A percentile compares a stretch with the other conserved stretches of the same genome.
Evolutionary conservation across 1,139 yeast genomes (phyloP).

Genomic region (Lodderomyces oxycetoniae): DNA sequence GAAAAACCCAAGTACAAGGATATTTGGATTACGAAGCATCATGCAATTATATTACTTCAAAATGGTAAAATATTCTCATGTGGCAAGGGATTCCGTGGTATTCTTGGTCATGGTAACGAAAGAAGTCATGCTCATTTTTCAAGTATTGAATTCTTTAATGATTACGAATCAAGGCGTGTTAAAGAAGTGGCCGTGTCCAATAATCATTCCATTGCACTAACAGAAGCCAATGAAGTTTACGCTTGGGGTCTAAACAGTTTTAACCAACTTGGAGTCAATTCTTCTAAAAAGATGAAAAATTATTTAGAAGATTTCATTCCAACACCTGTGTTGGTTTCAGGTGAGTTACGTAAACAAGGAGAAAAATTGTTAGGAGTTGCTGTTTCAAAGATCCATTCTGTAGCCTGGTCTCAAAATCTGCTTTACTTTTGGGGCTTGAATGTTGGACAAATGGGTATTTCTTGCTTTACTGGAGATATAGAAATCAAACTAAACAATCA

Average conservation of each 20-base stretch:
- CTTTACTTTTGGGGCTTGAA: slow-evolving; percentile 78
- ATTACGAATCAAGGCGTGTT: slow-evolving; percentile 24
- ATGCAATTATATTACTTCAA: slow-evolving; percentile 55
- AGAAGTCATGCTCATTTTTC: slow-evolving; percentile 22
- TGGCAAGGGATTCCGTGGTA: slow-evolving; percentile 70
- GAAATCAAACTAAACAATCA: slow-evolving; percentile 28
- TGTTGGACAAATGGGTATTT: slow-evolving; percentile 79
- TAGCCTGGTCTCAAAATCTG: slow-evolving; percentile 51
- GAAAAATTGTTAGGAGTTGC: slow-evolving; percentile 46
- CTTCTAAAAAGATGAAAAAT: slow-evolving; percentile 18
- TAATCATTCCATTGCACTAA: slow-evolving; percentile 60
- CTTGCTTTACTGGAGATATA: slow-evolving; percentile 16
- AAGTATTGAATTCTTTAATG: slow-evolving; percentile 24
- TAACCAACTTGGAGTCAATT: slow-evolving; percentile 59
- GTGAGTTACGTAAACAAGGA: slow-evolving; percentile 36
- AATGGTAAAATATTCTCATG: slow-evolving; percentile 53
- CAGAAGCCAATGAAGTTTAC: slow-evolving; percentile 49
- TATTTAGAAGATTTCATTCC: slow-evolving; percentile 36
- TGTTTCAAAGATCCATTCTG: slow-evolving; percentile 70
- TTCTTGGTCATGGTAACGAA: slow-evolving; percentile 56
- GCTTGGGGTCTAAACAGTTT: slow-evolving; percentile 76
- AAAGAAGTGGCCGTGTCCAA: slow-evolving; percentile 49
- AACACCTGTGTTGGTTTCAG: slow-evolving; percentile 47
- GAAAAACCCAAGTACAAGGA: slow-evolving; percentile 40
- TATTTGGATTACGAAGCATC: slow-evolving; percentile 58